phyloP scores from a whole-genome alignment of 2,329 filamentous ascomycete species.

The Plectosphaerella sp. region DNA sequence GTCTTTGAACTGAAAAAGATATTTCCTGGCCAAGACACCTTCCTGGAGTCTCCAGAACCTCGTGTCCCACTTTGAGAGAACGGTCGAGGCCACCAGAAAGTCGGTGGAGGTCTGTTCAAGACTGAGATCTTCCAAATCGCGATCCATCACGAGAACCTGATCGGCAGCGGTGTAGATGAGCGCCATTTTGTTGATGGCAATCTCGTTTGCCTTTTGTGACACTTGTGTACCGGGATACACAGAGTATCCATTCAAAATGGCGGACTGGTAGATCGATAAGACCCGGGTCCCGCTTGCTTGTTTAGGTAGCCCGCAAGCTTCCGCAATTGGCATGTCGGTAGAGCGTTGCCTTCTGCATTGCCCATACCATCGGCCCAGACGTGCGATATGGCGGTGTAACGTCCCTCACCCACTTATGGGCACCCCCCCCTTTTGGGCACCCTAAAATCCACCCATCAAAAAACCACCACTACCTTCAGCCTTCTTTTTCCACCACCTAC shows the following conservation, averaged over 20 bases:
- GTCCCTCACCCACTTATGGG: no score
- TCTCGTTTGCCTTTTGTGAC: not conserved
- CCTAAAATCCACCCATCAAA: no score
- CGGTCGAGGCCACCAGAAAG: not conserved
- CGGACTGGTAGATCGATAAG: not conserved
- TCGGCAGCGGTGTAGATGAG: not conserved
- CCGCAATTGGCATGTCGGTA: not conserved
- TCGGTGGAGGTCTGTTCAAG: not conserved
- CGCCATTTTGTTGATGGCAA: not conserved
- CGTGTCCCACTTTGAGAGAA: not conserved
- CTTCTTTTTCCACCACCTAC: no score
- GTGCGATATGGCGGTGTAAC: not conserved
- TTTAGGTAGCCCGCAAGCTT: not conserved
- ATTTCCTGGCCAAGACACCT: not conserved
- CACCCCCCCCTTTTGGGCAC: no score
- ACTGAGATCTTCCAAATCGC: not conserved
- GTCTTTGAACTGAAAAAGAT: not conserved
- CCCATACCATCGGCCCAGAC: not conserved
- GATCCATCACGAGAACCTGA: not conserved
- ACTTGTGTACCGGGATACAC: not conserved
- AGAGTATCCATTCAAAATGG: slow-evolving; percentile 1
- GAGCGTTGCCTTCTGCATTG: not conserved
- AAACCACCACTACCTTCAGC: no score
- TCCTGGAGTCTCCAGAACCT: not conserved
- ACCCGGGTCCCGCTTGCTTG: not conserved